Percentiles rank a stretch among this genome's conserved stretches.
Conservation (phyloP, 139 green algal species). For the Edaphochlamys debaryana region DNA sequence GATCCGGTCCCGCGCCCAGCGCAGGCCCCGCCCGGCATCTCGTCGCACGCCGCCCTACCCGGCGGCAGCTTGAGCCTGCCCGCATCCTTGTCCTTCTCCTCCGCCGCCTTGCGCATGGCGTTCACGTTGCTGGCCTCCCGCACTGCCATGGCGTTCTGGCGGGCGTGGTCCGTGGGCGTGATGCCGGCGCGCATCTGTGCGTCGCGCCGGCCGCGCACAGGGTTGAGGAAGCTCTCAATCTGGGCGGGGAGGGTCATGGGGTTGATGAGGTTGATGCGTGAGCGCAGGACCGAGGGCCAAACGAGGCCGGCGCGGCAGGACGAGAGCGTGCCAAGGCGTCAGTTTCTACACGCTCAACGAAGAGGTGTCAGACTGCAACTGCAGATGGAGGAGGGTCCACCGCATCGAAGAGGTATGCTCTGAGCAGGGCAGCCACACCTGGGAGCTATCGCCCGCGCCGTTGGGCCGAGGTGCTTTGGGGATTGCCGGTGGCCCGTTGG, state of each 20-base stretch:
- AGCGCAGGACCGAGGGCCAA: no score
- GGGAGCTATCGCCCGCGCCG: conserved; percentile 24
- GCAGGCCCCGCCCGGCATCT: no score
- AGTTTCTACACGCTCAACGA: no score
- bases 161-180: conserved; percentile 65
- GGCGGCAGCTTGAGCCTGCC: conserved; percentile 33
- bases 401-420: no score
- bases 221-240: conserved; percentile 67
- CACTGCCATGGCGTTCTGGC: conserved; percentile 62
- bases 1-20: no score
- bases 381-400: no score
- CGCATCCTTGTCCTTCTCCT: not conserved
- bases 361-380: no score
- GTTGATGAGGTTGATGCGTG: no score
- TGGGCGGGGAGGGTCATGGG: conserved; percentile 45
- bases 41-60: no score
- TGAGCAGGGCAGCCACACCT: conserved; percentile 12
- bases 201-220: conserved; percentile 64
- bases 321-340: no score
- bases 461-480: not conserved
- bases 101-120: conserved; percentile 50
- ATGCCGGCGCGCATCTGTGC: conserved; percentile 60
- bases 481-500: not conserved
- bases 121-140: conserved; percentile 67
- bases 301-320: no score